A percentile compares a stretch with the other conserved stretches of the same genome.
Conservation (phyloP, 2,329 filamentous ascomycete genomes). For the Arthrobotrys conoides region DNA sequence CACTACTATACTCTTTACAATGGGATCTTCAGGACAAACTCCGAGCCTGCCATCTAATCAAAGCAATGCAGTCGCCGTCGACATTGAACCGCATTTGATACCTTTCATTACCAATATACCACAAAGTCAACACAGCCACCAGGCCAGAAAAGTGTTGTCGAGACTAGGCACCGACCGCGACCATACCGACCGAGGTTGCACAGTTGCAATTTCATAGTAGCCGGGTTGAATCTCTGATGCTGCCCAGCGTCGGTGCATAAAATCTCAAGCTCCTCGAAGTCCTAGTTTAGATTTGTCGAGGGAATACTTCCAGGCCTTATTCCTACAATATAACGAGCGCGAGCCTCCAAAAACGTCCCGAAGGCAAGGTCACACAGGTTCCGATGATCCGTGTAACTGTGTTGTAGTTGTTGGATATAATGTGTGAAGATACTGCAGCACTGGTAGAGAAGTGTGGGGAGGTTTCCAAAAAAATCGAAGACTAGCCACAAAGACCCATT, state of each 20-base stretch:
- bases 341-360: background rate
- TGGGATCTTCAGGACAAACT: too few species aligned
- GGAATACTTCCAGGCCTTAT: too few species aligned
- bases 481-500: background rate
- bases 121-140: constrained; percentile 9
- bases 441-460: too few species aligned
- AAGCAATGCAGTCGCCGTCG: too few species aligned
- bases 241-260: background rate
- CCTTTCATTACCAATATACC: too few species aligned
- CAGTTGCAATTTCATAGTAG: too few species aligned
- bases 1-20: background rate
- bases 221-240: background rate
- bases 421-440: too few species aligned
- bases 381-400: background rate
- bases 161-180: too few species aligned
- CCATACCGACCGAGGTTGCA: background rate
- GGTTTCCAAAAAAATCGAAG: too few species aligned
- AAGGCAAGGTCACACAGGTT: background rate
- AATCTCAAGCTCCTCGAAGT: background rate
- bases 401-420: background rate
- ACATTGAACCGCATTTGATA: too few species aligned
- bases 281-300: background rate
- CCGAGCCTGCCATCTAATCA: background rate
- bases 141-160: background rate
- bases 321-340: background rate